Conservation (phyloP, 495 filamentous ascomycete genomes). For the Penicillium canariense region DNA sequence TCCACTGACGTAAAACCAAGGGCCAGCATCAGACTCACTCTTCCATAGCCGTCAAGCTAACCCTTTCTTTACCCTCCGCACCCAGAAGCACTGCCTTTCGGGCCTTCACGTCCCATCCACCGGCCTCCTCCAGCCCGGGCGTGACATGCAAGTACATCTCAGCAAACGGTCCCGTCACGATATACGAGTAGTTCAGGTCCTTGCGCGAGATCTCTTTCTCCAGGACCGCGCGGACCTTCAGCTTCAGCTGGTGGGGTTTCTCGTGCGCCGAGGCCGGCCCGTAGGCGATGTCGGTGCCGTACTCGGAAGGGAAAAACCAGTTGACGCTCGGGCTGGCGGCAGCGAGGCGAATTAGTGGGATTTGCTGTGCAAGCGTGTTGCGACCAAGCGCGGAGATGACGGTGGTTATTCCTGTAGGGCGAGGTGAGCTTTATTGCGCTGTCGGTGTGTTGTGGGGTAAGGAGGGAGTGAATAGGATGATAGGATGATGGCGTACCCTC, state of each 20-base stretch:
- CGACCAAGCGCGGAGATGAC: conserved; percentile 64
- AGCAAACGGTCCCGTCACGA: conserved; percentile 66
- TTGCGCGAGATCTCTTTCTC: conserved; percentile 39
- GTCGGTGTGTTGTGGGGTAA: background rate
- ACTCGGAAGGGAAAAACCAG: conserved; percentile 71
- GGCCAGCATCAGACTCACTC: conserved; percentile 52
- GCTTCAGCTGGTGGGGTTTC: conserved; percentile 68
- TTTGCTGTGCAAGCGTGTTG: conserved; percentile 54
- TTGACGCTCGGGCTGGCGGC: conserved; percentile 53
- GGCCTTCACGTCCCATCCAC: conserved; percentile 53
- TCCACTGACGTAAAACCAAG: background rate
- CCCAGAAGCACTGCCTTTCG: conserved; percentile 60
- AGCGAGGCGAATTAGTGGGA: conserved; percentile 57
- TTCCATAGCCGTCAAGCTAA: conserved; percentile 64
- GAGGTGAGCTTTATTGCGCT: background rate
- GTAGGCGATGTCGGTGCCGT: conserved; percentile 73
- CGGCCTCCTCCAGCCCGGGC: conserved; percentile 31
- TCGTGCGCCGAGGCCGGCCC: conserved; percentile 55
- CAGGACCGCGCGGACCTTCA: conserved; percentile 60
- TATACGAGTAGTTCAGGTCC: conserved; percentile 60
- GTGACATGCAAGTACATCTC: conserved; percentile 58
- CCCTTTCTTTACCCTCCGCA: conserved; percentile 47
- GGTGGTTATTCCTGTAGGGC: conserved; percentile 54
- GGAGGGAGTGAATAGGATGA: background rate
- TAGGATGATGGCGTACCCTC: conserved; percentile 28